Percentiles rank a stretch among this genome's conserved stretches.
Conservation (phyloP, 78 protist species). For the Ministeria vibrans region DNA sequence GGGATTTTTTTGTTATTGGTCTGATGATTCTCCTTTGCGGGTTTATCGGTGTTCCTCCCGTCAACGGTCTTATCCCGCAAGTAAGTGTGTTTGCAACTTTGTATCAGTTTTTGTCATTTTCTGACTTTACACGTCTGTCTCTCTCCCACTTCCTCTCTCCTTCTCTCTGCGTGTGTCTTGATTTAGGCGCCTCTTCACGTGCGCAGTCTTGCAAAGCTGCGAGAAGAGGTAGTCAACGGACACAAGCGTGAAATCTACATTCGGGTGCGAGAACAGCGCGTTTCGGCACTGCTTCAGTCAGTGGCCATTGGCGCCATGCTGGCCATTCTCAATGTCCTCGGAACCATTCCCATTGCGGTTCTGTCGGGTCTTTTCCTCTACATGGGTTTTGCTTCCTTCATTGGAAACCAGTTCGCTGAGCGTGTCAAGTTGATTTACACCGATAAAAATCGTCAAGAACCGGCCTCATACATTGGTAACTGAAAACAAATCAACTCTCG, state of each 20-base stretch:
- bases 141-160: too few relatives aligned
- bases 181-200: conserved; percentile 22
- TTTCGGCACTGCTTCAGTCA: neutral
- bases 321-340: too few relatives aligned
- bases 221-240: too few relatives aligned
- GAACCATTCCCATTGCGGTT: too few relatives aligned
- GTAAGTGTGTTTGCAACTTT: too few relatives aligned
- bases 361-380: conserved; percentile 10
- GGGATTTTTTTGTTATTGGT: conserved; percentile 2
- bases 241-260: neutral
- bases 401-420: neutral
- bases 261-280: neutral
- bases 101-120: too few relatives aligned
- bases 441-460: neutral
- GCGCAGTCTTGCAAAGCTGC: neutral
- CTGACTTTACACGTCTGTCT: too few relatives aligned
- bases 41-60: conserved; percentile 2
- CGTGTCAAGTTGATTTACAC: neutral
- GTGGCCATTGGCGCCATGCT: neutral
- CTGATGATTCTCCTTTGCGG: neutral
- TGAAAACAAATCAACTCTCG: too few relatives aligned
- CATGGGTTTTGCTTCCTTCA: conserved; percentile 7
- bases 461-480: neutral
- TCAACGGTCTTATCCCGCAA: conserved; percentile 14
- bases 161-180: too few relatives aligned